Evolutionary conservation across 352 stramenopile genomes (phyloP), one percentile per base, ranked within the genome.

Genomic region (Globisporangium canariense): DNA sequence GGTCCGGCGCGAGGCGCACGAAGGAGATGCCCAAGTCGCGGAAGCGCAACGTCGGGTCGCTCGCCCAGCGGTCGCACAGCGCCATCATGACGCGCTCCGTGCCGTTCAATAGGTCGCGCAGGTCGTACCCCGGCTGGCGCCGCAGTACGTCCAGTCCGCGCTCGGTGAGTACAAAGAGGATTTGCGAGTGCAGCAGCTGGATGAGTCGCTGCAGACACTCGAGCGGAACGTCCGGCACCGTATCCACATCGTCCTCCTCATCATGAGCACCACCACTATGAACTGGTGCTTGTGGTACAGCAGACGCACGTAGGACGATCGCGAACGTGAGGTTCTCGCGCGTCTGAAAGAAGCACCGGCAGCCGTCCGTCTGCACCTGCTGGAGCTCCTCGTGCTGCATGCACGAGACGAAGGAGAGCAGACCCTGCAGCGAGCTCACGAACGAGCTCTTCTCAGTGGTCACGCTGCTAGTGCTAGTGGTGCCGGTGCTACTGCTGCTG

Each of bases 81-180:
- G 74, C 76, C 14, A 58, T 60, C 34, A 85, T 79, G 36, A 82
- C 74, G 28, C 69, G 59, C 57, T 93, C 79, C 0, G 83, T 93
- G 49, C 81, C 81, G 49, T 72, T 78, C 16, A 93, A 56, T 14
- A 90, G 75, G 55, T 90, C 77, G n/a, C 83, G 81, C 20, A 92
- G 69, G 40, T 92, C 83, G 62, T 92, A 92, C 0, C 77, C 68
- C 41, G 82, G 79, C 56, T 89, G 79, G 30, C 68, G 69, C 11
- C 76, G 70, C 9, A 91, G 70, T 32, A 89, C 79, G 47, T 89
- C 77, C 22, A 91, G 77, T 22, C 81, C 79, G 41, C 74, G 72
- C 40, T 83, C 70, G 30, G 73, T 91, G 59, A 91, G 65, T 46
- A 89, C 69, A 30, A 89, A 81, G 34, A 84, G 71, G 62, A 91